phyloP scores from a whole-genome alignment of 1,139 yeast species.

The Blastobotrys illinoisensis region DNA sequence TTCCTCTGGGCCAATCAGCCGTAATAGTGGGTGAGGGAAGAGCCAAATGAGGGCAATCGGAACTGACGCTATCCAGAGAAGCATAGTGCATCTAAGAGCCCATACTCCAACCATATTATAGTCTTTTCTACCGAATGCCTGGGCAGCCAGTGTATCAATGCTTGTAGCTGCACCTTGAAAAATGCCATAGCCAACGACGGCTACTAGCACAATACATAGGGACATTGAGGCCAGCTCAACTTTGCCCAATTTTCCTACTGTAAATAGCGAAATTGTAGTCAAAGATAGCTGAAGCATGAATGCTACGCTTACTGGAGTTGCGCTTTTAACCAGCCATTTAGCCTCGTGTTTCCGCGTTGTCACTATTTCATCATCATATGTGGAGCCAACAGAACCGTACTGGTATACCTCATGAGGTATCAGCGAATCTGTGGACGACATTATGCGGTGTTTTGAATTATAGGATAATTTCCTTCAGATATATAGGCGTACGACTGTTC shows the following conservation, averaged over 20 bases:
- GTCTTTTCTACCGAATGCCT: slow-evolving; percentile 49
- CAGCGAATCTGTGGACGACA: not conserved
- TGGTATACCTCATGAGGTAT: not conserved
- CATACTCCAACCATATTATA: slow-evolving; percentile 52
- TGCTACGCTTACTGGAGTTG: slow-evolving; percentile 41
- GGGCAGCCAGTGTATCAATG: slow-evolving; percentile 79
- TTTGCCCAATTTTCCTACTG: slow-evolving; percentile 78
- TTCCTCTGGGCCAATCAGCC: slow-evolving; percentile 48
- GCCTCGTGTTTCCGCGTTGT: slow-evolving; percentile 8
- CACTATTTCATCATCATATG: not conserved
- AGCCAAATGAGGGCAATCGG: slow-evolving; percentile 52
- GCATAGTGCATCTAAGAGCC: slow-evolving; percentile 51
- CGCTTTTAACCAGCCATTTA: slow-evolving; percentile 11
- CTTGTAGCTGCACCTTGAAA: slow-evolving; percentile 88
- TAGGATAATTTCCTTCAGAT: not conserved
- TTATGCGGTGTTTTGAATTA: not conserved
- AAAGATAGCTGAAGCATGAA: slow-evolving; percentile 74
- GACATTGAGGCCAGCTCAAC: slow-evolving; percentile 75
- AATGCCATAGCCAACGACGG: slow-evolving; percentile 69
- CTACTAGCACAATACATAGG: slow-evolving; percentile 81
- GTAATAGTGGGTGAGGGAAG: slow-evolving; percentile 51
- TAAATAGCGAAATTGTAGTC: slow-evolving; percentile 74
- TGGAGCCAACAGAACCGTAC: not conserved
- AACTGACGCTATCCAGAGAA: slow-evolving; percentile 40
- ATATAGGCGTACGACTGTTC: not conserved